Base-by-base conservation (phyloP, 148 eudicot species). In the Camellia granthamiana region DNA sequence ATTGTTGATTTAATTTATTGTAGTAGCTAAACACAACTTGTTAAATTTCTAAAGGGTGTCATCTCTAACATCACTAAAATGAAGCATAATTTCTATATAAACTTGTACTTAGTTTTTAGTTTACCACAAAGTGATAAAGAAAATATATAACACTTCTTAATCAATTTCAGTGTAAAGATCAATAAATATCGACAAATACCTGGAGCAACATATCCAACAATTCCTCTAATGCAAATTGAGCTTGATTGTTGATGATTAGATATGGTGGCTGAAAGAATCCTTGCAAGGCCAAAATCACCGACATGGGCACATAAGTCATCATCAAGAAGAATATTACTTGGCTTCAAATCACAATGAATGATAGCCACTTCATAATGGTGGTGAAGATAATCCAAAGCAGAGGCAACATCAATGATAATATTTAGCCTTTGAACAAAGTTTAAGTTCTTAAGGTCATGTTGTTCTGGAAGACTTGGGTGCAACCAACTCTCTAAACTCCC, bases 401-500 rank as follows among this genome's bases (percentile, higher is more conserved):
- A 51, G 9, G 83, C 85, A 10, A 83, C 80, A 79, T 83, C 85
- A 19, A 76, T 79, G 10, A 82, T 74, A 19, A 83, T 78, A 51
- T 78, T 83, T 46, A 83, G 51, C 69, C 84, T 83, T 46, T 83
- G 72, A 5, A 67, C 10, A 10, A 83, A 42, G 42, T 58, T 76
- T 56, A 75, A 46, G 38, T 54, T 60, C 51, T 60, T 47, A 18
- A 5, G 1, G 0, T 74, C 54, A 5, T 23, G 42, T 10, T 51
- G 54, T 49, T 38, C 41, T 16, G 69, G 6, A 21, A 43, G 44
- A 61, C 2, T 41, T 16, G 67, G 80, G 49, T 79, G 79, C 56
- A 83, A 52, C 85, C 85, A 83, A 38, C 52, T 80, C 21, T 83
- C 85, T 15, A 83, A 46, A 69, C 77, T 83, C 80, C 85, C 85